A percentile compares a stretch with the other conserved stretches of the same genome.
Conservation (phyloP, 768 basidiomycete species). For the Pleurotus platypus region DNA sequence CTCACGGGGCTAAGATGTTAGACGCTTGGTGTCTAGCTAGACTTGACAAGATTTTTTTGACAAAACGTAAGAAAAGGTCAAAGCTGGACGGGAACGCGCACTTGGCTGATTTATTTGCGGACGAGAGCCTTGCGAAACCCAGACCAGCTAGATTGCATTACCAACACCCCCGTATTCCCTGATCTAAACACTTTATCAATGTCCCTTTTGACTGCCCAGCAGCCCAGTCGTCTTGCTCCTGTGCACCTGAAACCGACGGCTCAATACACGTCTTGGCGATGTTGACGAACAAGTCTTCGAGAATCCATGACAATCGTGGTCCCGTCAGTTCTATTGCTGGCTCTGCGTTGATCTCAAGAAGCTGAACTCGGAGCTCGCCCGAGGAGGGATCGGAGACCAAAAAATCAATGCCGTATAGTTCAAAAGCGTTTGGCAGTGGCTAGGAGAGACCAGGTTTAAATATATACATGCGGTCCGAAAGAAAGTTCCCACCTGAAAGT, state of each 20-base stretch:
- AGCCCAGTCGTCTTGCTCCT: conserved; percentile 29
- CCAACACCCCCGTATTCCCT: conserved; percentile 35
- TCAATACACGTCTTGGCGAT: conserved; percentile 66
- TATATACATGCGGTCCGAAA: neutral
- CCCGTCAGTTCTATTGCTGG: conserved; percentile 96
- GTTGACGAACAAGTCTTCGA: conserved; percentile 75
- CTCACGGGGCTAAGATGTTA: too few species aligned
- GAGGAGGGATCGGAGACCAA: conserved; percentile 39
- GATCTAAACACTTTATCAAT: conserved; percentile 67
- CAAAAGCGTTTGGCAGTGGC: conserved; percentile 89
- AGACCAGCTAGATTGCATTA: neutral
- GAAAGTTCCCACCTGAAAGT: conserved; percentile 67
- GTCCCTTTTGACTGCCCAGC: conserved; percentile 50
- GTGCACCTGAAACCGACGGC: conserved; percentile 50
- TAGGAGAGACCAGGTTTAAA: conserved; percentile 24
- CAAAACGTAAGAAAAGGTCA: too few species aligned
- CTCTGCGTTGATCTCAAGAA: conserved; percentile 92
- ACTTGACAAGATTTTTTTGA: too few species aligned
- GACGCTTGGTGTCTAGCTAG: too few species aligned
- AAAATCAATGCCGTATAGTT: conserved; percentile 94
- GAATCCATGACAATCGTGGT: conserved; percentile 71
- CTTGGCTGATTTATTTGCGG: too few species aligned
- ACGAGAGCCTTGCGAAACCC: too few species aligned
- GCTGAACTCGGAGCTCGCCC: conserved; percentile 50
- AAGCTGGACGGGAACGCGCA: too few species aligned